Percentiles rank a stretch among this genome's conserved stretches.
These are phyloP conservation scores for Tricladium varicosporioides DNA, from an alignment of 2,329 filamentous ascomycete species.

Conservation along the genomic window DNA sequence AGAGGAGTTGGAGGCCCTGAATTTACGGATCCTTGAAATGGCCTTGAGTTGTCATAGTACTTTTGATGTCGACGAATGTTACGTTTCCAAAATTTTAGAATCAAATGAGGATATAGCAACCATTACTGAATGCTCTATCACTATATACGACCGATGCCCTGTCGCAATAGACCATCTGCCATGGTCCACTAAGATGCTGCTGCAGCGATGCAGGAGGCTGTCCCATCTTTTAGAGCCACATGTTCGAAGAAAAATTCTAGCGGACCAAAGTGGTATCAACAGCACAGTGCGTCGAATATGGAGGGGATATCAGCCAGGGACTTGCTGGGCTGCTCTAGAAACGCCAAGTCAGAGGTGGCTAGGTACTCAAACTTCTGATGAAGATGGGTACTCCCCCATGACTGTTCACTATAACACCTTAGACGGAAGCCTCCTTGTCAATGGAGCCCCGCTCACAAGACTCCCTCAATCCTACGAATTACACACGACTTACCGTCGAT, in stretches of 20 bases:
- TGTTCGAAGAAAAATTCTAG: background rate
- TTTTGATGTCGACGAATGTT: background rate
- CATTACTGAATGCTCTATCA: background rate
- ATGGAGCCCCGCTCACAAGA: constrained; percentile 47
- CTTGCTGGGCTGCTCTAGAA: background rate
- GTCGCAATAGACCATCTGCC: background rate
- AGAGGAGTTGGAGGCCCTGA: background rate
- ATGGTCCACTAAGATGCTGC: background rate
- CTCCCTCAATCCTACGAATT: constrained; percentile 45
- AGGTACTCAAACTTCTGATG: background rate
- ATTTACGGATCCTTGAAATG: background rate
- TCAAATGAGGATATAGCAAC: background rate
- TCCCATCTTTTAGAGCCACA: background rate
- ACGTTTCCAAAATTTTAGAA: background rate
- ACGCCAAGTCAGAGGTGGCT: background rate
- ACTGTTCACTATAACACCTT: constrained; percentile 46
- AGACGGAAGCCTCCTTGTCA: constrained; percentile 49
- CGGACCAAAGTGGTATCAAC: background rate
- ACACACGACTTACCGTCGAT: constrained; percentile 16
- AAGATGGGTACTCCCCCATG: background rate
- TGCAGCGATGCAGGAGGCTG: background rate
- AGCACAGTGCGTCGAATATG: background rate
- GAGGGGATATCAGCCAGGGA: background rate
- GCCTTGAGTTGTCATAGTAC: background rate
- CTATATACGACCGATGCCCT: background rate